These are phyloP conservation scores for Phylloboletellus chloephorus DNA, from an alignment of 1,284 basidiomycete species.

Conservation along the genomic window DNA sequence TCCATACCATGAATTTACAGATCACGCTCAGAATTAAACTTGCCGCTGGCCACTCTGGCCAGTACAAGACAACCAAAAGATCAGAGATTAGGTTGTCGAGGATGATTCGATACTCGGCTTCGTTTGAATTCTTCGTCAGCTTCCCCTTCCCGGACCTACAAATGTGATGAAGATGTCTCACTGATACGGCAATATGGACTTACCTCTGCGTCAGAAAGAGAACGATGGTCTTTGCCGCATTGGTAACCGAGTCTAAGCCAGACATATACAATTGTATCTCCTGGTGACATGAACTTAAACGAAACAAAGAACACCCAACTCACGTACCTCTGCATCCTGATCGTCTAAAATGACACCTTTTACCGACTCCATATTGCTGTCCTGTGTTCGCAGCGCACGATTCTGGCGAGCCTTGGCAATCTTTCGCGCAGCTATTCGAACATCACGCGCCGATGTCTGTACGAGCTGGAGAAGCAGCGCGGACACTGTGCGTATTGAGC, in stretches of 20 bases:
- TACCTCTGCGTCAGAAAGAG: constrained; percentile 79
- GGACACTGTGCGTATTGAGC: constrained; percentile 86
- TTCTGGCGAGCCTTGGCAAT: constrained; percentile 60
- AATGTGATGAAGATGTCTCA: background rate
- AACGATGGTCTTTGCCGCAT: constrained; percentile 79
- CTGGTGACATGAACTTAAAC: constrained; percentile 31
- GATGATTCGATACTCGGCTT: constrained; percentile 86
- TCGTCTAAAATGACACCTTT: constrained; percentile 58
- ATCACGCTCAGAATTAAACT: constrained; percentile 73
- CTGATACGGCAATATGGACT: constrained; percentile 4
- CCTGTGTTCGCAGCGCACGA: constrained; percentile 54
- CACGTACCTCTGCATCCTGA: constrained; percentile 54
- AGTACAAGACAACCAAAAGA: constrained; percentile 82
- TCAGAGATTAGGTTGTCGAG: constrained; percentile 89
- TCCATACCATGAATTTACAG: constrained; percentile 76
- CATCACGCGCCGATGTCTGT: constrained; percentile 85
- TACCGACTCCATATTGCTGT: constrained; percentile 45
- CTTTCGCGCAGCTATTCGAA: constrained; percentile 55
- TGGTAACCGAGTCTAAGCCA: constrained; percentile 74
- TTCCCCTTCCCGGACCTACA: constrained; percentile 75
- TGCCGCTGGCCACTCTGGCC: constrained; percentile 97
- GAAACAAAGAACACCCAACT: background rate
- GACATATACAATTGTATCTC: constrained; percentile 63
- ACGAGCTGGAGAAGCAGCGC: constrained; percentile 93
- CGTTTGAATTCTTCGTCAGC: constrained; percentile 80